A percentile compares a stretch with the other conserved stretches of the same genome.
phyloP scores from a whole-genome alignment of 2,329 filamentous ascomycete genomes.

The Seiridium cupressi region DNA sequence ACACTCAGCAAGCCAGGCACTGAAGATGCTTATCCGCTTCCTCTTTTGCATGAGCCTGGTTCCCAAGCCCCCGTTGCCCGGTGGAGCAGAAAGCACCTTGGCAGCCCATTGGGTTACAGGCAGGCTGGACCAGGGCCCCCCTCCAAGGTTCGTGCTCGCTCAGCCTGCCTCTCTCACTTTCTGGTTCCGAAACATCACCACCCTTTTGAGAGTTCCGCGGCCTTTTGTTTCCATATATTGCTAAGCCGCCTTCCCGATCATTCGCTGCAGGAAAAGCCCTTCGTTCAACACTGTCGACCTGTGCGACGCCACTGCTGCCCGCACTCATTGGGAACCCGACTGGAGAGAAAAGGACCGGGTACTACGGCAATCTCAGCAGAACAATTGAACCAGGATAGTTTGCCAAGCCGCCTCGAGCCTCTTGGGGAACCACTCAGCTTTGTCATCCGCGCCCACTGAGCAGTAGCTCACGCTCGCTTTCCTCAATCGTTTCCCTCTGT shows the following conservation, averaged over 20 bases:
- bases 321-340: neutral
- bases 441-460: neutral
- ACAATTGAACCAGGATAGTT: neutral
- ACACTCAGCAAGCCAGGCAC: too few relatives aligned
- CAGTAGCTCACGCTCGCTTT: neutral
- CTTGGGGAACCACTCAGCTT: slow-evolving; percentile 1
- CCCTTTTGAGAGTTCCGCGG: neutral
- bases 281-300: too few relatives aligned
- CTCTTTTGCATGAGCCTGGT: too few relatives aligned
- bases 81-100: too few relatives aligned
- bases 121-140: too few relatives aligned
- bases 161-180: neutral
- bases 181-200: slow-evolving; percentile 1
- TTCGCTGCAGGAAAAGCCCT: neutral
- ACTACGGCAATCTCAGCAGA: neutral
- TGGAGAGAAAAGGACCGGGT: neutral
- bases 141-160: neutral
- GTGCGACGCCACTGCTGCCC: neutral
- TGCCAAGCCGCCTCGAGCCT: slow-evolving; percentile 2
- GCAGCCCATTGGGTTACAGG: too few relatives aligned
- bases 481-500: neutral
- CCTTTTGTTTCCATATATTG: neutral
- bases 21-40: too few relatives aligned
- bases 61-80: too few relatives aligned
- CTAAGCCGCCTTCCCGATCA: neutral